These are phyloP conservation scores for Penicillium psychrosexuale DNA, from an alignment of 2,329 filamentous ascomycete species.

Conservation along the genomic window DNA sequence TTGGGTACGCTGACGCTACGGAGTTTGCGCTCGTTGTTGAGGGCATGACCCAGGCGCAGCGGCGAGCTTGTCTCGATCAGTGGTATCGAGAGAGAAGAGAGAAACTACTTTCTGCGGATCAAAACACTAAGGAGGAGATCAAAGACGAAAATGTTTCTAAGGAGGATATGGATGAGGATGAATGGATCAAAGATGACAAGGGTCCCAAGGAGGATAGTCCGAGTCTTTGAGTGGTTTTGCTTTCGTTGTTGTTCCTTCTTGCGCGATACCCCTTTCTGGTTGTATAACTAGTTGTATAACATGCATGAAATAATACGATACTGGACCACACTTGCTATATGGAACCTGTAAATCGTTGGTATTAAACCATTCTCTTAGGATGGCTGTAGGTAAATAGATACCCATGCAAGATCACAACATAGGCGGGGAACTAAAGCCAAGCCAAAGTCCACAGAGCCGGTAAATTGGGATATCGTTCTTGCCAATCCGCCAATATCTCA, in stretches of 20 bases:
- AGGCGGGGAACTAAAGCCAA: conserved; percentile 65
- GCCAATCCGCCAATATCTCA: conserved; percentile 87
- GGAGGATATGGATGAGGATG: background rate
- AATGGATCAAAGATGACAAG: background rate
- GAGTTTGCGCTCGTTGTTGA: conserved; percentile 91
- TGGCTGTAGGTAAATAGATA: background rate
- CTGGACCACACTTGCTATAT: background rate
- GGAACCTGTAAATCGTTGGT: background rate
- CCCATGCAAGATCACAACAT: background rate
- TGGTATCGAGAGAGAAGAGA: conserved; percentile 72
- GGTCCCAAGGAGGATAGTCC: background rate
- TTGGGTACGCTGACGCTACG: conserved; percentile 71
- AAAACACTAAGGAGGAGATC: background rate
- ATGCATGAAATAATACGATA: background rate
- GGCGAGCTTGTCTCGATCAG: conserved; percentile 70
- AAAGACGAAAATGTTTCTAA: background rate
- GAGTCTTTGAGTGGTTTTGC: background rate
- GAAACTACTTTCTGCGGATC: conserved; percentile 29
- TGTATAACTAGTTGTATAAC: background rate
- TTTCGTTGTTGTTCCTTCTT: background rate
- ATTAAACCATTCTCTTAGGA: background rate
- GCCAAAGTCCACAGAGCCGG: conserved; percentile 92
- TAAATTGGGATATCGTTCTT: conserved; percentile 88
- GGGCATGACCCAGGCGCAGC: conserved; percentile 79
- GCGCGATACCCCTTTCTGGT: conserved; percentile 4